Base-by-base conservation (phyloP, 2,329 filamentous ascomycete genomes). In the Aspergillus fructus region DNA sequence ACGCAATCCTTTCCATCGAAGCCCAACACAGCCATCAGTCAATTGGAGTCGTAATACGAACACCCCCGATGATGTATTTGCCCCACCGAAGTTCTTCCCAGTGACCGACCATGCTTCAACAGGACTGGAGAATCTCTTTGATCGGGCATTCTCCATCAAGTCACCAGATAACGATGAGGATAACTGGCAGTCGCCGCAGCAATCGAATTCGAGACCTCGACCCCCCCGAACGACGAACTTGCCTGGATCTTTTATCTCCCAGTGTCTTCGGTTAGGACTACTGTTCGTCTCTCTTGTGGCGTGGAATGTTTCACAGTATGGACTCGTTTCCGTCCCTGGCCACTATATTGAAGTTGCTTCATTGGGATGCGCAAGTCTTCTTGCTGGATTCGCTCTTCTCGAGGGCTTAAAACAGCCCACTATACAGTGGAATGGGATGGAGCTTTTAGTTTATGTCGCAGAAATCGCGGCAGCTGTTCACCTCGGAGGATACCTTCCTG, bases 41-140 rank as follows among this genome's bases (percentile, higher is more conserved):
- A 58, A 59, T 37, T 65, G 62, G 66, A 50, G 62, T 48, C 59
- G 61, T 40, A 63, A 55, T 24, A 13, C 54, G 23, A 45, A 53
- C 13, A 56, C 61, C 24, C 50, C 66, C 15, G 70, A 72, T 53
- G 59, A 66, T 21, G 63, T 73, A 3, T 78, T 81, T 58, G 74
- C 74, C n/a, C 70, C 72, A 5, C 78, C 78, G 4, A 78, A 64
- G 42, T 80, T 81, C 64, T 80, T 81, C 51, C 74, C 76, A 4
- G 65, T 62, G 40, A 69, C 71, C 57, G 76, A 79, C 56, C 68
- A 73, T 59, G 69, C 72, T 19, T 75, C 78, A 24, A 81, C 78
- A 24, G 78, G 78, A 7, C 63, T 81, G 11, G 79, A 81, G 63
- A 72, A 66, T 41, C 63, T 81, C 23, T 80, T 81, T 64, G 75